These are phyloP conservation scores for Chlorella ohadii DNA, from an alignment of 139 green algal genomes.

Conservation along the genomic window DNA sequence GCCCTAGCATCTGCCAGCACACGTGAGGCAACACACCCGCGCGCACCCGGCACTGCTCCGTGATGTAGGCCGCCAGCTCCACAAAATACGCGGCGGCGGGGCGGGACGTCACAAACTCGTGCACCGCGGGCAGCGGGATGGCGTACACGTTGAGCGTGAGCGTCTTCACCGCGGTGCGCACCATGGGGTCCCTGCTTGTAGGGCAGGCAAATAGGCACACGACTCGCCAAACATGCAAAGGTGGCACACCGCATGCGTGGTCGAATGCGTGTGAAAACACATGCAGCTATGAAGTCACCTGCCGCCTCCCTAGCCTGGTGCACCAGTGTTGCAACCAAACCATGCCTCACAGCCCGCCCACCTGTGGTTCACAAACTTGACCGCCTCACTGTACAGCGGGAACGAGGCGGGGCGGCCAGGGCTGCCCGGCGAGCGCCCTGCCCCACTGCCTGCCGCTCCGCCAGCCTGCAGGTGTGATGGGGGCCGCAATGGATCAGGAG, in stretches of 20 bases:
- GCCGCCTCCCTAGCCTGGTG: too few relatives aligned
- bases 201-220: too few relatives aligned
- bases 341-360: neutral
- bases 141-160: constrained; percentile 95
- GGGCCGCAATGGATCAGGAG: too few relatives aligned
- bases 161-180: constrained; percentile 94
- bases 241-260: too few relatives aligned
- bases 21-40: neutral
- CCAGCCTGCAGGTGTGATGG: neutral
- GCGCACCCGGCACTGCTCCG: constrained; percentile 77
- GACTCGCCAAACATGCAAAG: too few relatives aligned
- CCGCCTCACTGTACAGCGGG: constrained; percentile 92
- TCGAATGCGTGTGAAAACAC: too few relatives aligned
- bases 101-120: constrained; percentile 68
- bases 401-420: constrained; percentile 56
- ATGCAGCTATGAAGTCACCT: neutral
- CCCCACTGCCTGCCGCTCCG: neutral
- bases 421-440: neutral
- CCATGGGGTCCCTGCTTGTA: constrained; percentile 85
- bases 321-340: too few relatives aligned
- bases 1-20: too few relatives aligned
- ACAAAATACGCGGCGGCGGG: constrained; percentile 71
- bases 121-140: constrained; percentile 78
- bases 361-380: constrained; percentile 92
- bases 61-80: constrained; percentile 71